A percentile compares a stretch with the other conserved stretches of the same genome.
These are phyloP conservation scores for Rhytidhysteron rufulum DNA, from an alignment of 2,329 filamentous ascomycete species.

Conservation along the genomic window DNA sequence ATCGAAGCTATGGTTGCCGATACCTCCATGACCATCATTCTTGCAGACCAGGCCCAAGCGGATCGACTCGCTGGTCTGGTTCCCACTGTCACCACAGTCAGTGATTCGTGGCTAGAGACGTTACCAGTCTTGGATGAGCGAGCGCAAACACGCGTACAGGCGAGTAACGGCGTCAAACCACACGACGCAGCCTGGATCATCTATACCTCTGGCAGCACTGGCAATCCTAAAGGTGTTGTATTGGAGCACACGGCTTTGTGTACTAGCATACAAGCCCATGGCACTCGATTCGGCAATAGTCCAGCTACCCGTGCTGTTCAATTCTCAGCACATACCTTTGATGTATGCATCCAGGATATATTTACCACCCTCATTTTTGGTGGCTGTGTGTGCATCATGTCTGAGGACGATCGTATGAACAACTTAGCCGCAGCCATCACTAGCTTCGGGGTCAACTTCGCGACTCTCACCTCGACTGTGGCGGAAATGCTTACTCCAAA, in stretches of 20 bases:
- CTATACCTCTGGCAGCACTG: conserved; percentile 52
- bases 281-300: conserved; percentile 33
- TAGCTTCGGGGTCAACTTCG: conserved; percentile 1
- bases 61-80: background rate
- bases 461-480: conserved; percentile 4
- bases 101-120: background rate
- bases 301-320: conserved; percentile 51
- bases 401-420: conserved; percentile 49
- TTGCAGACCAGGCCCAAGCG: background rate
- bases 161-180: no score
- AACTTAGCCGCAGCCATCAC: conserved; percentile 40
- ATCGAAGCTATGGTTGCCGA: background rate
- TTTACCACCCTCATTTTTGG: conserved; percentile 46
- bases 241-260: conserved; percentile 57
- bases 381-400: conserved; percentile 50
- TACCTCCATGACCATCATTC: background rate
- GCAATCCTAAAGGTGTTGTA: conserved; percentile 55
- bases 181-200: conserved; percentile 49
- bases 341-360: conserved; percentile 49
- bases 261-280: conserved; percentile 25
- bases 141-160: background rate
- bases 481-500: conserved; percentile 26
- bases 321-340: conserved; percentile 46
- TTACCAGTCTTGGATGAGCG: background rate
- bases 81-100: background rate